A percentile compares a stretch with the other conserved stretches of the same genome.
Conservation (phyloP, 148 eudicot species). For the Fagopyrum tataricum region DNA sequence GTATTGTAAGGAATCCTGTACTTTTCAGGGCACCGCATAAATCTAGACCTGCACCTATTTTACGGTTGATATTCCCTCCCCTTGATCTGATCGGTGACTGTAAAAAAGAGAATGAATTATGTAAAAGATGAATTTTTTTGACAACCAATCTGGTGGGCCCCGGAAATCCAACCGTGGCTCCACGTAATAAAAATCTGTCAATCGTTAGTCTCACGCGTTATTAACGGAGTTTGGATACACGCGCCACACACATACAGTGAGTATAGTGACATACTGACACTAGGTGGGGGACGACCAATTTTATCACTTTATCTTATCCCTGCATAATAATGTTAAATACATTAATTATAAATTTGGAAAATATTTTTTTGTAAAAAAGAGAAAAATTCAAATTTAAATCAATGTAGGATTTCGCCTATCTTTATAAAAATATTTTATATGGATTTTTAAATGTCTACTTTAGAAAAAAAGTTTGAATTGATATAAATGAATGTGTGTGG, state of each 20-base stretch:
- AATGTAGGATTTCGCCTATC: no score
- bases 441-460: background rate
- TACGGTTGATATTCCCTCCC: background rate
- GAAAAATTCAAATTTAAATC: no score
- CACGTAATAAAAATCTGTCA: background rate
- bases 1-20: conserved; percentile 7
- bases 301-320: background rate
- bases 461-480: background rate
- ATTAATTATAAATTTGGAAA: no score
- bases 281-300: background rate
- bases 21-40: conserved; percentile 6
- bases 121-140: background rate
- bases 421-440: background rate
- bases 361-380: no score
- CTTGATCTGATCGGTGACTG: background rate
- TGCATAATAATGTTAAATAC: background rate
- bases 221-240: background rate
- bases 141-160: background rate
- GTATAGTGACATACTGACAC: background rate
- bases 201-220: background rate
- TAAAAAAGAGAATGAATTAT: background rate
- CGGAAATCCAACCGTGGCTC: background rate
- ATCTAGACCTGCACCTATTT: background rate
- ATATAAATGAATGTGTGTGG: background rate
- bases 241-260: background rate